Evolutionary conservation across 2,329 filamentous ascomycete genomes (phyloP).

Genomic region (Nectriaceae sp.): DNA sequence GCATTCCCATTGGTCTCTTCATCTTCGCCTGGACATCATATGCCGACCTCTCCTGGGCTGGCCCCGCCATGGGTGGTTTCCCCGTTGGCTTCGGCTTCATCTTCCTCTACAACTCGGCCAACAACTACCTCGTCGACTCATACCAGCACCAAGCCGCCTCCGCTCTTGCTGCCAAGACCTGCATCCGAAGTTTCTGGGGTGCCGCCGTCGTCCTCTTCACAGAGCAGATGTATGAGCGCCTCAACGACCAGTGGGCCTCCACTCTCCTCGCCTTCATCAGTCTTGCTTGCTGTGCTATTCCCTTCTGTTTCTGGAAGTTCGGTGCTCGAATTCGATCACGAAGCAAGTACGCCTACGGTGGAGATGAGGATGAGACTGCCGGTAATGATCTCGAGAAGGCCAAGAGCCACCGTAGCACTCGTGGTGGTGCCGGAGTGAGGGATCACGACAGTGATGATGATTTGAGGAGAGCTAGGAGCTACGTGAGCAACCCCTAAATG

Average conservation of each 20-base stretch:
- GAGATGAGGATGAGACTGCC: slow-evolving; percentile 45
- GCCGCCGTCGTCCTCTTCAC: slow-evolving; percentile 78
- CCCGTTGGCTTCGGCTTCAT: slow-evolving; percentile 80
- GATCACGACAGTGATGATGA: slow-evolving; percentile 41
- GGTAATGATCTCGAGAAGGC: slow-evolving; percentile 42
- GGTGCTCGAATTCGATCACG: slow-evolving; percentile 69
- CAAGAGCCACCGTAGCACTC: slow-evolving; percentile 21
- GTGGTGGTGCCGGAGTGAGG: slow-evolving; percentile 25
- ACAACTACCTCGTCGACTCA: slow-evolving; percentile 70
- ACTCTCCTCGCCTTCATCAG: slow-evolving; percentile 72
- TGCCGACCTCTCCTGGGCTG: slow-evolving; percentile 65
- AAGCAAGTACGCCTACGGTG: slow-evolving; percentile 74
- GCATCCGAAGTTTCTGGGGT: slow-evolving; percentile 78
- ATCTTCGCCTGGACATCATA: slow-evolving; percentile 68
- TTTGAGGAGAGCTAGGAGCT: slow-evolving; percentile 45
- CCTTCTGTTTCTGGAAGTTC: slow-evolving; percentile 78
- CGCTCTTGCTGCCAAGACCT: slow-evolving; percentile 80
- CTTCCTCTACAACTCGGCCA: slow-evolving; percentile 79
- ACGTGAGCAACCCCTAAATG: slow-evolving; percentile 48
- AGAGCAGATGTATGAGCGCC: slow-evolving; percentile 73
- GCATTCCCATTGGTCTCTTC: slow-evolving; percentile 61
- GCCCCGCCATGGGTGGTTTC: slow-evolving; percentile 70
- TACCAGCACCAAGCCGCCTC: slow-evolving; percentile 76
- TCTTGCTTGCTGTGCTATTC: slow-evolving; percentile 78
- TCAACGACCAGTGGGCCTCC: slow-evolving; percentile 77